A percentile compares a stretch with the other conserved stretches of the same genome.
These are phyloP conservation scores for Sambucus nigra DNA, from an alignment of 129 eudicot genomes.

Conservation along the genomic window DNA sequence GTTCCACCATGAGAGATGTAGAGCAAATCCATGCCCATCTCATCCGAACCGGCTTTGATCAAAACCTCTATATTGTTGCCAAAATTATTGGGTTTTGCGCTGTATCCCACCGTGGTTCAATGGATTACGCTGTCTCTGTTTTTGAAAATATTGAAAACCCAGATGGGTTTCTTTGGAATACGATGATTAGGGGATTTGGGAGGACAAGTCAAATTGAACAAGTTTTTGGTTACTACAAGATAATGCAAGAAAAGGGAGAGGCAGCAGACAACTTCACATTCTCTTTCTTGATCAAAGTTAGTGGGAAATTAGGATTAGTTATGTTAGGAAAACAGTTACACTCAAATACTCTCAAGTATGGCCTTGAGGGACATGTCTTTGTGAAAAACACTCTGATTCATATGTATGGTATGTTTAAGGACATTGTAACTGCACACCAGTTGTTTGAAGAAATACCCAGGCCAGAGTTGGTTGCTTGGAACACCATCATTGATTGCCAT, in stretches of 20 bases:
- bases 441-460: conserved; percentile 42
- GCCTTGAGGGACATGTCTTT: conserved; percentile 27
- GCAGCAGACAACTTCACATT: conserved; percentile 38
- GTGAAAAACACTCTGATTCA: conserved; percentile 42
- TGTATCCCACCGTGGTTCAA: conserved; percentile 23
- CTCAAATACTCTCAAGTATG: conserved; percentile 23
- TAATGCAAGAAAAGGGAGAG: conserved; percentile 33
- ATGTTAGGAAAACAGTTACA: conserved; percentile 36
- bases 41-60: conserved; percentile 26
- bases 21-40: conserved; percentile 35
- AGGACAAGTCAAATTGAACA: conserved; percentile 23
- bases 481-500: conserved; percentile 37
- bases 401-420: conserved; percentile 36
- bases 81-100: conserved; percentile 44
- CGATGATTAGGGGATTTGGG: conserved; percentile 51
- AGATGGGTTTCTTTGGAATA: conserved; percentile 57
- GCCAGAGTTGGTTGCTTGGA: conserved; percentile 40
- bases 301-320: conserved; percentile 31
- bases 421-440: conserved; percentile 22
- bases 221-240: conserved; percentile 29
- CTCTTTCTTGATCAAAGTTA: conserved; percentile 43
- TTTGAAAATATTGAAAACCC: conserved; percentile 32
- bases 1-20: conserved; percentile 16
- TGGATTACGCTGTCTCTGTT: conserved; percentile 44
- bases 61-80: conserved; percentile 34